Percentiles rank a stretch among this genome's conserved stretches.
Evolutionary conservation across 192 early-diverging fungal genomes (phyloP).

Genomic region (Coemansia sp.): DNA sequence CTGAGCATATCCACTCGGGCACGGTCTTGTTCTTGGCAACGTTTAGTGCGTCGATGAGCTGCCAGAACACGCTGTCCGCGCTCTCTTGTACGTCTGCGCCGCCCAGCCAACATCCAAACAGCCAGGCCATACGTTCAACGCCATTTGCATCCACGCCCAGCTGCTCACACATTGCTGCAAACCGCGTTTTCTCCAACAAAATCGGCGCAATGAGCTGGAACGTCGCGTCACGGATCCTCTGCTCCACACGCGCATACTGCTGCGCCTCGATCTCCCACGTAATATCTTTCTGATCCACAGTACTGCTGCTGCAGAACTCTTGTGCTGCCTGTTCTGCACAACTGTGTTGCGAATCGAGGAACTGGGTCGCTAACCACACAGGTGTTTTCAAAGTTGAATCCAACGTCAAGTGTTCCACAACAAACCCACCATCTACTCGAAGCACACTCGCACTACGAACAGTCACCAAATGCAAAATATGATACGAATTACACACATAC

Average conservation of each 20-base stretch:
- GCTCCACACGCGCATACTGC: conserved; percentile 12
- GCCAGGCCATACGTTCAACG: neutral
- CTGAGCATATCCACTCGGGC: conserved; percentile 16
- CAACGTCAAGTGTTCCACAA: conserved; percentile 11
- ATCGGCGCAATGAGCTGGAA: conserved; percentile 23
- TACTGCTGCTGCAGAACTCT: conserved; percentile 1
- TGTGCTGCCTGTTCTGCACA: conserved; percentile 6
- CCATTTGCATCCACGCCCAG: neutral
- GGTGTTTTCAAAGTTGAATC: neutral
- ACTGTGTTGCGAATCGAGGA: neutral
- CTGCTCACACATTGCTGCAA: conserved; percentile 3
- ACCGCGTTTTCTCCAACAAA: neutral
- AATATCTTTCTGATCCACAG: neutral
- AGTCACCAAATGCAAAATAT: conserved; percentile 27
- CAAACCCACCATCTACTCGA: neutral
- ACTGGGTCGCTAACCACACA: neutral
- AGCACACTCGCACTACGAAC: neutral
- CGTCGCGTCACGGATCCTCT: conserved; percentile 8
- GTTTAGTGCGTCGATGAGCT: neutral
- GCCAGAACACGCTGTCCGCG: too few species aligned
- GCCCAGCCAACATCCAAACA: conserved; percentile 10
- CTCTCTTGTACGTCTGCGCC: neutral
- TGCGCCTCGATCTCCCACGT: conserved; percentile 35
- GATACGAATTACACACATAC: conserved; percentile 29
- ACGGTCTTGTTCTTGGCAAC: neutral